These are phyloP conservation scores for Dendryphion nanum DNA, from an alignment of 2,329 filamentous ascomycete genomes.

Conservation along the genomic window DNA sequence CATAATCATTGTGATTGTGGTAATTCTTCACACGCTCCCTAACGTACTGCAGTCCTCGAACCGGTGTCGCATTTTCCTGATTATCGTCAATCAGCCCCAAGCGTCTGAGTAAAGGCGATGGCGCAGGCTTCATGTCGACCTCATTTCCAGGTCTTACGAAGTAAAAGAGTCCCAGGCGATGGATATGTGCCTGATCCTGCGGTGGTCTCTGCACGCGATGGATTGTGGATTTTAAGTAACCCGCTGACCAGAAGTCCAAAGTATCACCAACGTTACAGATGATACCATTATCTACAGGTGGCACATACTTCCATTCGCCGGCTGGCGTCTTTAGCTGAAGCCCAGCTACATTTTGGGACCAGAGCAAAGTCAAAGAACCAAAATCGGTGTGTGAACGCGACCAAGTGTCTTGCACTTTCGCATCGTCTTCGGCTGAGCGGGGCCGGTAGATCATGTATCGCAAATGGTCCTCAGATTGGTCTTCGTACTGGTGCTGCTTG, in stretches of 20 bases:
- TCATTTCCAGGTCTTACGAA: conserved; percentile 42
- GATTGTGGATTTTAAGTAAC: conserved; percentile 50
- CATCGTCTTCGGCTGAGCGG: conserved; percentile 35
- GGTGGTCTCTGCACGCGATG: conserved; percentile 52
- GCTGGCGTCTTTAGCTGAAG: conserved; percentile 47
- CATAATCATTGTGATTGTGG: conserved; percentile 41
- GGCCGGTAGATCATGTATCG: conserved; percentile 47
- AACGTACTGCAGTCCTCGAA: conserved; percentile 43
- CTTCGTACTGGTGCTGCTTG: conserved; percentile 35
- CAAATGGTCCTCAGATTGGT: conserved; percentile 40
- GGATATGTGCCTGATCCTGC: conserved; percentile 36
- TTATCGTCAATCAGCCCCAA: conserved; percentile 22
- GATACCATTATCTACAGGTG: conserved; percentile 47
- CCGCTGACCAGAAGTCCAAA: conserved; percentile 40
- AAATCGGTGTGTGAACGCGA: conserved; percentile 53
- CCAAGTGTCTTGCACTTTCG: conserved; percentile 40
- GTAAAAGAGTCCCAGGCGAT: conserved; percentile 42
- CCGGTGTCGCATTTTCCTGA: conserved; percentile 21
- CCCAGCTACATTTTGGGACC: conserved; percentile 48
- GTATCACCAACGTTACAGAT: conserved; percentile 51
- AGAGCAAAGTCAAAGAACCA: conserved; percentile 47
- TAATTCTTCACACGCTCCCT: conserved; percentile 43
- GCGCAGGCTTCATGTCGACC: conserved; percentile 36
- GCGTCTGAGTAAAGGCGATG: conserved; percentile 34
- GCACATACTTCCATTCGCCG: conserved; percentile 50